These are phyloP conservation scores for Penicillium bovifimosum DNA, from an alignment of 495 filamentous ascomycete species.

Conservation along the genomic window DNA sequence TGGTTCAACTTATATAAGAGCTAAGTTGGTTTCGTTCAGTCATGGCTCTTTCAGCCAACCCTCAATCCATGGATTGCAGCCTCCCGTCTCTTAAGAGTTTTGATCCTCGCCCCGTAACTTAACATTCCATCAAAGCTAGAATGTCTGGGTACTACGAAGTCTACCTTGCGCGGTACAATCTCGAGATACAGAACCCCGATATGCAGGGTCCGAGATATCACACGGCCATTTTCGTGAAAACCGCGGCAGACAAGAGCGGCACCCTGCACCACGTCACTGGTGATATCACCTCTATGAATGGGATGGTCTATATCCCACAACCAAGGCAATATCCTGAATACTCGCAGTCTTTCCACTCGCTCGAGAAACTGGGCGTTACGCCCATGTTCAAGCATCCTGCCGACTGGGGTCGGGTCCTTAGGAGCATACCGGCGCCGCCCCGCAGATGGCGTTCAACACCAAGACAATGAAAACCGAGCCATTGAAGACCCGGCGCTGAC, in stretches of 20 bases:
- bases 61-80: too few species aligned
- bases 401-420: slow-evolving; percentile 6
- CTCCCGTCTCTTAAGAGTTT: too few species aligned
- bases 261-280: slow-evolving; percentile 27
- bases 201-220: slow-evolving; percentile 18
- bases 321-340: slow-evolving; percentile 5
- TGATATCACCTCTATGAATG: slow-evolving; percentile 18
- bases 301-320: slow-evolving; percentile 22
- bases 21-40: too few species aligned
- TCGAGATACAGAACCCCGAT: slow-evolving; percentile 25
- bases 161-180: slow-evolving; percentile 18
- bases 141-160: slow-evolving; percentile 7
- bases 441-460: slow-evolving; percentile 22
- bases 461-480: slow-evolving; percentile 21
- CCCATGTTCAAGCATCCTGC: slow-evolving; percentile 5
- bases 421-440: slow-evolving; percentile 8
- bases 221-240: slow-evolving; percentile 26
- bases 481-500: slow-evolving; percentile 16
- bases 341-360: slow-evolving; percentile 12
- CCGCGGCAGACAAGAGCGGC: slow-evolving; percentile 10
- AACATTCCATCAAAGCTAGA: too few species aligned
- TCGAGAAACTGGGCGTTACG: slow-evolving; percentile 17
- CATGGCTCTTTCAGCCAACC: too few species aligned
- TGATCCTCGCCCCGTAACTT: too few species aligned
- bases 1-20: too few species aligned